Percentiles rank a stretch among this genome's conserved stretches.
phyloP scores from a whole-genome alignment of 768 basidiomycete genomes.

The Paxillus involutus region DNA sequence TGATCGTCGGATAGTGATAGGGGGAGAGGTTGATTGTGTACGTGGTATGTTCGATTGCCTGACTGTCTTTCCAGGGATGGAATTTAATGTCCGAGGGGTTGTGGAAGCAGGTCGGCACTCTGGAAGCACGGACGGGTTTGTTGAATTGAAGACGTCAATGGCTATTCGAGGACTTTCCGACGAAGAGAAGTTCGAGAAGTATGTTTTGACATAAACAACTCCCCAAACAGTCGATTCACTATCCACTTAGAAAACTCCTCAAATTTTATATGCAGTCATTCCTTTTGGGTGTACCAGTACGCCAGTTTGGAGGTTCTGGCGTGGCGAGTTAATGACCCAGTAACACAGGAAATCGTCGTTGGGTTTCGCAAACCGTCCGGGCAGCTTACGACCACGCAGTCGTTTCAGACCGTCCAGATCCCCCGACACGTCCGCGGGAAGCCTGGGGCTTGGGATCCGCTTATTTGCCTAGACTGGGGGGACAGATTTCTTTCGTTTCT shows the following conservation, averaged over 20 bases:
- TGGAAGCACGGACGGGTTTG: constrained; percentile 63
- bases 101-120: constrained; percentile 54
- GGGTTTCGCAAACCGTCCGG: constrained; percentile 86
- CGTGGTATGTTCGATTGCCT: constrained; percentile 47
- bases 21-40: constrained; percentile 91
- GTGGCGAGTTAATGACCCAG: constrained; percentile 1
- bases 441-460: constrained; percentile 75
- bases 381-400: constrained; percentile 59
- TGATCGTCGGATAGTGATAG: constrained; percentile 68
- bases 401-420: constrained; percentile 76
- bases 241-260: constrained; percentile 68
- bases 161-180: constrained; percentile 63
- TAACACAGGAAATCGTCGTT: constrained; percentile 71
- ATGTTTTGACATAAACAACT: constrained; percentile 12
- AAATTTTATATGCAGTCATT: constrained; percentile 94
- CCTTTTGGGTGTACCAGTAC: constrained; percentile 85
- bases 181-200: constrained; percentile 81
- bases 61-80: background rate
- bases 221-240: constrained; percentile 1
- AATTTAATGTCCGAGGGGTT: background rate
- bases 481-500: constrained; percentile 59
- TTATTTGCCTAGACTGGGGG: constrained; percentile 75
- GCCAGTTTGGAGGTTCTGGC: constrained; percentile 20
- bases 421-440: constrained; percentile 78
- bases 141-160: constrained; percentile 88